phyloP scores from a whole-genome alignment of 305 asterid species.

The Lippia alba region DNA sequence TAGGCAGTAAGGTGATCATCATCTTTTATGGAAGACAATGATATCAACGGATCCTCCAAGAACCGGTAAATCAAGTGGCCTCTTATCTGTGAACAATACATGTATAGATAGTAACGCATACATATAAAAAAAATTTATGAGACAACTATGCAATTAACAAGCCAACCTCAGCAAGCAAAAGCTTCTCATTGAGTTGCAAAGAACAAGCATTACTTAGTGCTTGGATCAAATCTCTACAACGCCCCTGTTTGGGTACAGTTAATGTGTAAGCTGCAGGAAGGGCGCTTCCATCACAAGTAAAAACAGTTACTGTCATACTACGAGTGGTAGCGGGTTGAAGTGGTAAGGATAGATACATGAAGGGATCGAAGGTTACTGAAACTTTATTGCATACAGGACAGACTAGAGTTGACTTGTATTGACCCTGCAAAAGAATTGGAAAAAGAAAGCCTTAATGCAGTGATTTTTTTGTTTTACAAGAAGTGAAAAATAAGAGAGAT shows the following conservation, averaged over 20 bases:
- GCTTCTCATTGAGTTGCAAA: slow-evolving; percentile 82
- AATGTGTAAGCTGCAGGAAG: slow-evolving; percentile 83
- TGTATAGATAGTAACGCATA: slow-evolving; percentile 22
- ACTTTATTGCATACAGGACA: slow-evolving; percentile 95
- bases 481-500: slow-evolving; percentile 7
- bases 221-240: slow-evolving; percentile 92
- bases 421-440: slow-evolving; percentile 73
- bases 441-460: slow-evolving; percentile 22
- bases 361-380: slow-evolving; percentile 95
- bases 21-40: slow-evolving; percentile 84
- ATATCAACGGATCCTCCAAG: slow-evolving; percentile 88
- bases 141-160: slow-evolving; percentile 30
- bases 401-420: slow-evolving; percentile 96
- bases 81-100: slow-evolving; percentile 67
- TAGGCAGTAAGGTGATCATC: slow-evolving; percentile 97
- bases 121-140: slow-evolving; percentile 2
- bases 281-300: slow-evolving; percentile 95
- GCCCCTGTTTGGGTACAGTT: slow-evolving; percentile 93
- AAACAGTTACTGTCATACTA: slow-evolving; percentile 90
- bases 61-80: slow-evolving; percentile 92
- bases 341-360: slow-evolving; percentile 96
- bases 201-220: slow-evolving; percentile 83
- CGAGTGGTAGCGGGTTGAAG: slow-evolving; percentile 91
- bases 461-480: slow-evolving; percentile 10
- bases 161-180: slow-evolving; percentile 94